Evolutionary conservation across 805 yeast genomes (phyloP), one percentile per base, ranked within the genome.

Genomic region (Myxozyma neglecta): DNA sequence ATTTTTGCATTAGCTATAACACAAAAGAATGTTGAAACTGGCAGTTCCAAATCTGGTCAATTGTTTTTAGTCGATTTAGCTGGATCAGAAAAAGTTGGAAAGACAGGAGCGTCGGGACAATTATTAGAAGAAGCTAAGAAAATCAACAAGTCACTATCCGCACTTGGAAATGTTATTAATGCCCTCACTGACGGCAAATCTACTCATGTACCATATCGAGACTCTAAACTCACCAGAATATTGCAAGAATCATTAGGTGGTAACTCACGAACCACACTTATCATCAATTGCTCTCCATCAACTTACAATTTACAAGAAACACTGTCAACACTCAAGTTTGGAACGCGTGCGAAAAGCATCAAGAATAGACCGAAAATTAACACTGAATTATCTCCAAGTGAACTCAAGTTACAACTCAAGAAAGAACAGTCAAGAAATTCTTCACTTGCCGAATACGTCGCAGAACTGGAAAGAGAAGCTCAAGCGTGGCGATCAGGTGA

Each of bases 241-340:
- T 74, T 90, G 39, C 92, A 88, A 70, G 91, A 88, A 67, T 85
- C 93, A 0, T 75, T 90, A 24, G 94, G 96, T 6, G 96, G 96
- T 1, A 89, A 90, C 72, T 85, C 92, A 2, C 78, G 90, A 55
- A 90, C 96, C 0, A 81, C 88, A 1, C 76, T 90, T 52, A 83
- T 90, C 16, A 80, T 89, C 45, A 87, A 86, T 66, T 88, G 94
- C 65, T 88, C 94, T 0, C 87, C 90, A 0, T 78, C 87, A 0
- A 70, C 76, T 2, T 70, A 73, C 37, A 83, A 89, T 67, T 84
- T 80, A 55, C 72, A 75, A 16, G 94, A 89, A 69, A 88, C 96
- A 0, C 61, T 88, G 6, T 85, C 90, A 5, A 85, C 92, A 0
- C 74, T 90, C 59, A 75, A 93, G 50, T 88, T 90, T 72, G 96